phyloP scores from a whole-genome alignment of 2,329 filamentous ascomycete species.

The Apiospora aurea region DNA sequence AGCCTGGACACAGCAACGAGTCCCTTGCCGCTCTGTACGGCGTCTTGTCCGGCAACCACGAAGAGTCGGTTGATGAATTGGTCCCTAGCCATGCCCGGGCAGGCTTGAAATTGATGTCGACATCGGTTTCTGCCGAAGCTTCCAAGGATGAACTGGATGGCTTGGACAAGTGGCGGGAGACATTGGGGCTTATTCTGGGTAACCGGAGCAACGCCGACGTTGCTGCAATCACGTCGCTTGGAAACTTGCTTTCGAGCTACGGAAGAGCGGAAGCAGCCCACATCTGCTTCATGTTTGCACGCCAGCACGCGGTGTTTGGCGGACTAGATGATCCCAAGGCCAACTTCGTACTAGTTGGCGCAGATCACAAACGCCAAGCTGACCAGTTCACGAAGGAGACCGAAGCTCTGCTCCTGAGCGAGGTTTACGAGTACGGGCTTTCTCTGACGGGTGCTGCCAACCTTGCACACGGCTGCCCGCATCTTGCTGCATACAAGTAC shows the following conservation, averaged over 20 bases:
- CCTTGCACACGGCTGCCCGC: constrained; percentile 69
- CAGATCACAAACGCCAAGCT: constrained; percentile 76
- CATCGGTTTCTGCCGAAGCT: constrained; percentile 65
- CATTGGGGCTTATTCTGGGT: constrained; percentile 81
- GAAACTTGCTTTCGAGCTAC: constrained; percentile 83
- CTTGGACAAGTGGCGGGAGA: constrained; percentile 93
- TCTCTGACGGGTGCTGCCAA: constrained; percentile 70
- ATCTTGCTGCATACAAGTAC: constrained; percentile 90
- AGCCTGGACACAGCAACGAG: constrained; percentile 79
- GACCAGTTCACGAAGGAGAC: constrained; percentile 80
- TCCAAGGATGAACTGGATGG: constrained; percentile 81
- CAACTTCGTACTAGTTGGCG: constrained; percentile 84
- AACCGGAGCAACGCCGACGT: constrained; percentile 86
- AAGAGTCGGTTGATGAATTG: constrained; percentile 94
- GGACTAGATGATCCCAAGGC: constrained; percentile 83
- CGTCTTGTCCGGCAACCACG: constrained; percentile 89
- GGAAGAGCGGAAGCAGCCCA: constrained; percentile 91
- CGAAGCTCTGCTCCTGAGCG: constrained; percentile 90
- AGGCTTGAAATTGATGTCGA: constrained; percentile 89
- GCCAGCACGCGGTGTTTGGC: constrained; percentile 73
- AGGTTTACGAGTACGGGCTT: constrained; percentile 91
- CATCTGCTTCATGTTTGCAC: constrained; percentile 90
- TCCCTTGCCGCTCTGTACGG: constrained; percentile 92
- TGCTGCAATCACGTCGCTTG: constrained; percentile 79
- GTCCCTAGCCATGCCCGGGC: constrained; percentile 92